Conservation (phyloP, 2,329 filamentous ascomycete species). For the Orbilia brochopaga region DNA sequence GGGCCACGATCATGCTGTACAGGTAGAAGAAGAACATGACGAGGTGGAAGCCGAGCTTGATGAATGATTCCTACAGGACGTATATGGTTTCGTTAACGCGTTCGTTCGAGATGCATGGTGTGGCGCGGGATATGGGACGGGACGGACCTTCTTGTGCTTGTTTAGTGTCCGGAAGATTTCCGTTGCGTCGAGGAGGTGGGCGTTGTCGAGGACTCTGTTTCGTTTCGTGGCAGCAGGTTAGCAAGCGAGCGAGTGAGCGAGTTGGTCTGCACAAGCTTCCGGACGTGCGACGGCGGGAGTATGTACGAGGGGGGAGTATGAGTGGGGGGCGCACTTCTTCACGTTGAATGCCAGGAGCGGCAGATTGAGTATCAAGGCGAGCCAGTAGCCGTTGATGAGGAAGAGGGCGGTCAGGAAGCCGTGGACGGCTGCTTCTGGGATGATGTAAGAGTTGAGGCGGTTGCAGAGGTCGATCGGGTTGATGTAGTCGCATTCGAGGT, state of each 20-base stretch:
- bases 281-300: background rate
- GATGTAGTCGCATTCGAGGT: slow-evolving; percentile 99
- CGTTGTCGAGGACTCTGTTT: slow-evolving; percentile 89
- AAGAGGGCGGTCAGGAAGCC: slow-evolving; percentile 94
- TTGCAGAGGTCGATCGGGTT: slow-evolving; percentile 99
- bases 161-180: slow-evolving; percentile 99
- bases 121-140: background rate
- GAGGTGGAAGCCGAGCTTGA: slow-evolving; percentile 98
- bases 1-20: slow-evolving; percentile 96
- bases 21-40: slow-evolving; percentile 99
- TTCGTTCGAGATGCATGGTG: background rate
- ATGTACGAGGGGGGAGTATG: background rate
- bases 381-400: slow-evolving; percentile 98
- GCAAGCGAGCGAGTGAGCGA: slow-evolving; percentile 6
- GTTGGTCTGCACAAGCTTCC: slow-evolving; percentile 14
- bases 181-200: slow-evolving; percentile 93
- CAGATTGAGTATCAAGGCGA: slow-evolving; percentile 88
- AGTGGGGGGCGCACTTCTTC: slow-evolving; percentile 79
- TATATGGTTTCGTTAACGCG: slow-evolving; percentile 7
- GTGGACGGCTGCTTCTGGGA: slow-evolving; percentile 97
- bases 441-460: slow-evolving; percentile 98
- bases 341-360: slow-evolving; percentile 90
- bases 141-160: slow-evolving; percentile 85
- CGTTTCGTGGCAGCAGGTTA: slow-evolving; percentile 53
- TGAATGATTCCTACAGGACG: slow-evolving; percentile 83